phyloP scores from a whole-genome alignment of 2,329 filamentous ascomycete species.

The Paecilomyces variotii region DNA sequence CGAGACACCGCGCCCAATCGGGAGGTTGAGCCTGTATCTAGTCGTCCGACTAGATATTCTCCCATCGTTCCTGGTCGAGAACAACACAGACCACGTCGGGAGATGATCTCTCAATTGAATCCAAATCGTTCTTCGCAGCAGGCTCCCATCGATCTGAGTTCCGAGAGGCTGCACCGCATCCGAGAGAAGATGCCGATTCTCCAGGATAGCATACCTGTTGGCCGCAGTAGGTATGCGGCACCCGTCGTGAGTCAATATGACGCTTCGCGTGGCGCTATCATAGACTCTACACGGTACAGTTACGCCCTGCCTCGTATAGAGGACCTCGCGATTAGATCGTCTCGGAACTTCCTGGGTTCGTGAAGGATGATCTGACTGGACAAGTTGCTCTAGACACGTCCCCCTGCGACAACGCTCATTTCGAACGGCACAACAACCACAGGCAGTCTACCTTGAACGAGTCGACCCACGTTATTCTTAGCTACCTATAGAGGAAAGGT shows the following conservation, averaged over 20 bases:
- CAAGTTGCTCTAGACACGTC: not conserved
- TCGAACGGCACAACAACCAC: conserved; percentile 13
- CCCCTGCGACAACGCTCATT: conserved; percentile 7
- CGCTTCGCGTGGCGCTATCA: conserved; percentile 5
- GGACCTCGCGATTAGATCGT: not conserved
- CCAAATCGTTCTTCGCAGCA: not conserved
- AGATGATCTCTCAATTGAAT: not conserved
- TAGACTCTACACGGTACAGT: conserved; percentile 17
- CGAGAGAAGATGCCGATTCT: not conserved
- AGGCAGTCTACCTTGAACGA: conserved; percentile 16
- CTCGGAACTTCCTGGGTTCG: not conserved
- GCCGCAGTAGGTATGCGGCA: conserved; percentile 3
- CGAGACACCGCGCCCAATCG: conserved; percentile 9
- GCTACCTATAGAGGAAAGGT: conserved; percentile 12
- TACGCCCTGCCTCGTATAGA: not conserved
- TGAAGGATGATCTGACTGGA: not conserved
- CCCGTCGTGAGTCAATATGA: conserved; percentile 11
- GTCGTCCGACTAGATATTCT: not conserved
- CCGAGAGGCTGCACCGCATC: not conserved
- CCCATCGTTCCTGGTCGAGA: not conserved
- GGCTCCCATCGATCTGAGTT: not conserved
- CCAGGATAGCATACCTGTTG: not conserved
- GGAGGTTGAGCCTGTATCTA: not conserved
- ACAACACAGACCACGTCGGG: not conserved
- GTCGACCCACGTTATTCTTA: conserved; percentile 13